These are phyloP conservation scores for Phaeomoniella chlamydospora DNA, from an alignment of 2,329 filamentous ascomycete genomes.

Conservation along the genomic window DNA sequence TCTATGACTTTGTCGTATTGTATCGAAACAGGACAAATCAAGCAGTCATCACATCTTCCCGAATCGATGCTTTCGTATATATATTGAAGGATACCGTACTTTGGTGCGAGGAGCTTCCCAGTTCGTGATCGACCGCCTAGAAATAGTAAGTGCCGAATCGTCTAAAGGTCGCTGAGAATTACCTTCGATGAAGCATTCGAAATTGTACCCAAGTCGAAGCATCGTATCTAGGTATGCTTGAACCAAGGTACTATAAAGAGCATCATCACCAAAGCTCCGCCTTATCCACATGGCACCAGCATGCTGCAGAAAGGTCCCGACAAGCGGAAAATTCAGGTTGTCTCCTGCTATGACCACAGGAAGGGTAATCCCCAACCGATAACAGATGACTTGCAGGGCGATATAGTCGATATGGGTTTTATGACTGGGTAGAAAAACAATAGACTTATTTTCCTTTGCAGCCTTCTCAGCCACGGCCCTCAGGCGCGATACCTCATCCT, in stretches of 20 bases:
- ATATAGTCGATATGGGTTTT: slow-evolving; percentile 95
- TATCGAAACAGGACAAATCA: slow-evolving; percentile 89
- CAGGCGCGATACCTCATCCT: slow-evolving; percentile 76
- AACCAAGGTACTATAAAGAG: slow-evolving; percentile 80
- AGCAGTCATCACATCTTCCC: slow-evolving; percentile 74
- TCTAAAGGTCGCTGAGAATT: not conserved
- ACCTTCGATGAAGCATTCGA: slow-evolving; percentile 96
- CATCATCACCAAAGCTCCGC: slow-evolving; percentile 80
- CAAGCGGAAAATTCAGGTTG: slow-evolving; percentile 84
- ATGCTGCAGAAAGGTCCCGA: slow-evolving; percentile 83
- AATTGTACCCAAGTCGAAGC: slow-evolving; percentile 78
- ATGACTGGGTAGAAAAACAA: slow-evolving; percentile 91
- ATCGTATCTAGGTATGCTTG: slow-evolving; percentile 92
- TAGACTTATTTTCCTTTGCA: slow-evolving; percentile 76
- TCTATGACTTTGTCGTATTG: slow-evolving; percentile 99
- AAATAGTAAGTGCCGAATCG: not conserved
- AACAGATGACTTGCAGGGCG: slow-evolving; percentile 87
- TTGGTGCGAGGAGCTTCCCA: slow-evolving; percentile 83
- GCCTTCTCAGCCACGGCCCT: slow-evolving; percentile 71
- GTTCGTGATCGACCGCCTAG: slow-evolving; percentile 71
- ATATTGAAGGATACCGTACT: slow-evolving; percentile 89
- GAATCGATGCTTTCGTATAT: slow-evolving; percentile 81
- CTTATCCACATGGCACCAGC: slow-evolving; percentile 59
- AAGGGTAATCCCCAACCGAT: slow-evolving; percentile 73
- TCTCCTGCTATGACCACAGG: slow-evolving; percentile 91